These are phyloP conservation scores for Stephanodiscus minutulus DNA, from an alignment of 108 stramenopile genomes.

Conservation along the genomic window DNA sequence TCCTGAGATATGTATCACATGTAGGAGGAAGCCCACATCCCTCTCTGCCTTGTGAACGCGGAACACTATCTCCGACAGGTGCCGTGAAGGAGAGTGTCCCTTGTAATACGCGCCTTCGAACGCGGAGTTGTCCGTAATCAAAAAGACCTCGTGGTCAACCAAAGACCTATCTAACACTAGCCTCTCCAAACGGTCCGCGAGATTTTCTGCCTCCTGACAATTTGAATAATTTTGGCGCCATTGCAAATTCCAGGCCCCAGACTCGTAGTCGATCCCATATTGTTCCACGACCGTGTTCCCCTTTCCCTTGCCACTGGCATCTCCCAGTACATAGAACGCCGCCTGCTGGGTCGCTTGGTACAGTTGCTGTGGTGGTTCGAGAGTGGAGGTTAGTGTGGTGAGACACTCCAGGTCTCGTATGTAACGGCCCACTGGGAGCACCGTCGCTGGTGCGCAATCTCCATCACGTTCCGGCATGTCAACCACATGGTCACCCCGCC, in stretches of 20 bases:
- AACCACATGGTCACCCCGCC: too few species aligned
- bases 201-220: conserved; percentile 5
- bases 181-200: too few species aligned
- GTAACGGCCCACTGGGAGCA: conserved; percentile 30
- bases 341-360: neutral
- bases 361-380: neutral
- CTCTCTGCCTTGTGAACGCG: conserved; percentile 19
- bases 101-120: conserved; percentile 41
- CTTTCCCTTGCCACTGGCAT: too few species aligned
- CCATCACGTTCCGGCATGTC: too few species aligned
- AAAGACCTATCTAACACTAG: neutral
- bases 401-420: conserved; percentile 21
- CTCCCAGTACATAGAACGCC: conserved; percentile 28
- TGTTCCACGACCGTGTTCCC: too few species aligned
- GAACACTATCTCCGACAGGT: conserved; percentile 34
- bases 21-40: conserved; percentile 16
- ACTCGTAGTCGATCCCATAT: too few species aligned
- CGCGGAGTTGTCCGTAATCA: conserved; percentile 51
- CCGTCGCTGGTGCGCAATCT: too few species aligned
- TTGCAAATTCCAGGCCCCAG: conserved; percentile 9
- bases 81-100: conserved; percentile 29
- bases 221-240: conserved; percentile 27
- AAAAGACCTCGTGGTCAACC: conserved; percentile 20
- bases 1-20: conserved; percentile 45
- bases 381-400: neutral